Evolutionary conservation across 352 stramenopile genomes (phyloP).

Genomic region (Plasmopara muralis): DNA sequence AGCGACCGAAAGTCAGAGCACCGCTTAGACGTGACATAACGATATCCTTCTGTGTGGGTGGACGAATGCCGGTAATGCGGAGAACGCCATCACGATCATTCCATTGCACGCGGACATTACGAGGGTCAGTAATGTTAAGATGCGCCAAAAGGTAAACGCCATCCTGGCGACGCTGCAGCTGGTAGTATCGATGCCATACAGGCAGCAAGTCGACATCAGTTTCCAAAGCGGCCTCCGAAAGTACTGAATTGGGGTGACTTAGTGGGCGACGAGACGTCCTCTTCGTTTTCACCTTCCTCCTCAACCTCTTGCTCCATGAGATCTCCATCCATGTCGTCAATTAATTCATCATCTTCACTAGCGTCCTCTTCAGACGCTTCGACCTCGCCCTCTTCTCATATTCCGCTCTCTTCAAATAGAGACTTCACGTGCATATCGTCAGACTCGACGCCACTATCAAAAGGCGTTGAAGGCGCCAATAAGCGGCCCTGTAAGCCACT

Average conservation of each 20-base stretch:
- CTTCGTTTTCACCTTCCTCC: slow-evolving; percentile 14
- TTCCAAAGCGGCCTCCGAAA: neutral
- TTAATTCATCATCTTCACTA: slow-evolving; percentile 10
- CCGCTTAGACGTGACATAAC: slow-evolving; percentile 46
- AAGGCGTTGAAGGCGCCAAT: neutral
- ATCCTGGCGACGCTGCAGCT: slow-evolving; percentile 39
- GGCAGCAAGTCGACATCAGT: slow-evolving; percentile 32
- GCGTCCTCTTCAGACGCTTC: slow-evolving; percentile 12
- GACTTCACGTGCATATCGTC: slow-evolving; percentile 24
- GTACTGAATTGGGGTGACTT: slow-evolving; percentile 4
- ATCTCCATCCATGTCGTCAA: slow-evolving; percentile 11
- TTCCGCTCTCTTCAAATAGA: slow-evolving; percentile 18
- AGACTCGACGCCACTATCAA: slow-evolving; percentile 17
- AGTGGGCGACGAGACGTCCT: slow-evolving; percentile 13
- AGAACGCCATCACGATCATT: slow-evolving; percentile 34
- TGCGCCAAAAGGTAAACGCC: slow-evolving; percentile 39
- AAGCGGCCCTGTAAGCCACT: slow-evolving; percentile 5
- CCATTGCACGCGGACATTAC: slow-evolving; percentile 38
- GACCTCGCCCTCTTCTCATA: slow-evolving; percentile 15
- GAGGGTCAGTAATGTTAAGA: slow-evolving; percentile 22
- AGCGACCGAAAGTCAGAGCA: slow-evolving; percentile 52
- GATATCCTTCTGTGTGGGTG: slow-evolving; percentile 51
- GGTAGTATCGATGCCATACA: slow-evolving; percentile 55
- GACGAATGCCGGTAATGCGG: slow-evolving; percentile 40
- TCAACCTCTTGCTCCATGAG: slow-evolving; percentile 9